Base-by-base conservation (phyloP, 805 yeast genomes). In the Debaryomyces prosopidis region DNA sequence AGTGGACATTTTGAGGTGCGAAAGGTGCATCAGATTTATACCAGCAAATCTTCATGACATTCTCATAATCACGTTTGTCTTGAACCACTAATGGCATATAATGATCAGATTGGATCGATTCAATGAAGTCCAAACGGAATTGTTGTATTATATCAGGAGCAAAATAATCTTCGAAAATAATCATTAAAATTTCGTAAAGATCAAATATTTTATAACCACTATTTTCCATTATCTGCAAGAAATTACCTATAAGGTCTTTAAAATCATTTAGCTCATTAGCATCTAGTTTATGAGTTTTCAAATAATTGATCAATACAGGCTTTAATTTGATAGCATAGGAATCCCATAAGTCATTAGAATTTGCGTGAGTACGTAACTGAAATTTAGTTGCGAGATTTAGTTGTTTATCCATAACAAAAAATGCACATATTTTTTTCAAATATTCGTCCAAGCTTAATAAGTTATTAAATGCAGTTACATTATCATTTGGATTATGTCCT, bases 81-180 rank as follows among this genome's bases (percentile, higher is more conserved):
- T 83, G 77, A 27, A 90, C 81, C 0, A 79, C 79, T 70, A 90
- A 77, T 10, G 97, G 96, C 89, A 88, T 89, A 52, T 89, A 88
- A 60, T 89, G 94, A 60, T 92, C 97, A 18, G 85, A 84, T 48
- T 80, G 78, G 31, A 90, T 79, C 5, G 85, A 68, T 8, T 75
- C 74, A 27, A 73, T 66, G 66, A 90, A 92, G 40, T 84, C 85
- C 10, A 61, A 62, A 18, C 77, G 71, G 62, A 89, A 89, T 12
- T 76, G 75, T 47, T 67, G 69, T 11, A 80, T 75, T 18, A 82
- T 66, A 9, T 77, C 68, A 2, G 75, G 74, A n/a, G 88, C 81
- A 56, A 77, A 87, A 50, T 79, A 77, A 43, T 71, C 69, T 39
- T 78, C 72, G 58, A 89, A 84, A 6, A 84, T 63, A 2, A 73